phyloP scores from a whole-genome alignment of 805 yeast species.

The Komagataella ulmi region DNA sequence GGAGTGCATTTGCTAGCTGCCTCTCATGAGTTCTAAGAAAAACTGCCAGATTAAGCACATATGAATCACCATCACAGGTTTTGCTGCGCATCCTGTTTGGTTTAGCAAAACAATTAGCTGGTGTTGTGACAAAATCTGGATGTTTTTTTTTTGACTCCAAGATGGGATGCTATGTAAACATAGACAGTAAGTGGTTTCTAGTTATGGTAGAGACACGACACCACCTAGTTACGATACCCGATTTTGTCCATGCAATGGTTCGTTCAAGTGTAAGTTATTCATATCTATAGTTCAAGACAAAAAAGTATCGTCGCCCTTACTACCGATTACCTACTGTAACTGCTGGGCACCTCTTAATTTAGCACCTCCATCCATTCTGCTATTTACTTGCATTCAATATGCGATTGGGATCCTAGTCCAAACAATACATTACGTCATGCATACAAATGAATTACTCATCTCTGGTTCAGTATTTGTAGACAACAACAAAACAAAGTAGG shows the following conservation, averaged over 20 bases:
- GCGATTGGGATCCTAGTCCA: neutral
- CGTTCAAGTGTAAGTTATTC: too few species aligned
- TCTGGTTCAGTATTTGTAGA: neutral
- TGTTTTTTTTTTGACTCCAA: neutral
- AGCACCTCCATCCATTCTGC: too few species aligned
- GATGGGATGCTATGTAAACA: neutral
- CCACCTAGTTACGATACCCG: too few species aligned
- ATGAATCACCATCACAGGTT: conserved; percentile 42
- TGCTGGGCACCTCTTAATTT: too few species aligned
- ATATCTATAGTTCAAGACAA: too few species aligned
- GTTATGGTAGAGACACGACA: neutral
- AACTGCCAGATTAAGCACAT: conserved; percentile 37
- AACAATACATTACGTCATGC: neutral
- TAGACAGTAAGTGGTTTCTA: neutral
- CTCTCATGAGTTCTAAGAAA: conserved; percentile 44
- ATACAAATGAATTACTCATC: neutral
- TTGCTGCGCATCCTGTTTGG: conserved; percentile 10
- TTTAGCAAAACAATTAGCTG: neutral
- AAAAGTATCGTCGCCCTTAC: too few species aligned
- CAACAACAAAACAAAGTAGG: neutral
- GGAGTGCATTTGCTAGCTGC: conserved; percentile 43
- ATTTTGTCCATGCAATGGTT: too few species aligned
- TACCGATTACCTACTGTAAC: too few species aligned
- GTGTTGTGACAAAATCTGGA: neutral
- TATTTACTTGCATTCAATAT: too few species aligned